These are phyloP conservation scores for Neoscytalidium dimidiatum DNA, from an alignment of 2,329 filamentous ascomycete genomes.

Conservation along the genomic window DNA sequence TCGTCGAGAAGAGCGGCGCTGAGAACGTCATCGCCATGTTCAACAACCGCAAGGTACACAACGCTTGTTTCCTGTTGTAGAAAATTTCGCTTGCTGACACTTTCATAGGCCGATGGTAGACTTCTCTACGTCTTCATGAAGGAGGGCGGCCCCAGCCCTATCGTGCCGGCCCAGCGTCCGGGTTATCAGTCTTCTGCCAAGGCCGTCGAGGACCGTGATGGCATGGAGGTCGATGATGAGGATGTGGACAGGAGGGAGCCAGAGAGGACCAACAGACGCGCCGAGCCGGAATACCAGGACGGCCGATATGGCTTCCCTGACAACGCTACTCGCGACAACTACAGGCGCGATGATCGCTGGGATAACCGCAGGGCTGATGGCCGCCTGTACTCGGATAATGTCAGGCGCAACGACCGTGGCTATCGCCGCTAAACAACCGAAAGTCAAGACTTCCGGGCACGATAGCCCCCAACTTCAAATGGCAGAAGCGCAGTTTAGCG, in stretches of 20 bases:
- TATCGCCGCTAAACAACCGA: constrained; percentile 10
- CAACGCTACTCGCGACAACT: not conserved
- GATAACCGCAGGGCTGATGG: constrained; percentile 6
- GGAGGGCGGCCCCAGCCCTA: constrained; percentile 38
- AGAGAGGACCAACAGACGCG: constrained; percentile 31
- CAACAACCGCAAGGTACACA: constrained; percentile 53
- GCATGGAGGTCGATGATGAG: constrained; percentile 48
- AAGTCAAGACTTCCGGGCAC: not conserved
- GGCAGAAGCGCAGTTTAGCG: not conserved
- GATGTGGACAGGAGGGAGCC: constrained; percentile 4
- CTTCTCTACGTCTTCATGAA: constrained; percentile 74
- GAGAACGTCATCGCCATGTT: constrained; percentile 75
- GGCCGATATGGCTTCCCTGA: constrained; percentile 44
- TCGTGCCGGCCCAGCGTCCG: constrained; percentile 7
- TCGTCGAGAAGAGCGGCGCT: constrained; percentile 70
- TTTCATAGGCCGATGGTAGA: constrained; percentile 68
- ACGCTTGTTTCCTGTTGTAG: not conserved
- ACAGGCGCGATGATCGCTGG: constrained; percentile 16
- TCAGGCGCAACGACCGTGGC: constrained; percentile 15
- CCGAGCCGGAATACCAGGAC: constrained; percentile 42
- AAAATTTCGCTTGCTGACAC: not conserved
- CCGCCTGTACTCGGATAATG: constrained; percentile 18
- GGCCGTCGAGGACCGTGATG: constrained; percentile 29
- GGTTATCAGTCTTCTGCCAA: constrained; percentile 24
- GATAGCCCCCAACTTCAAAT: not conserved